Base-by-base conservation (phyloP, 2,329 filamentous ascomycete genomes). In the Malbranchea cinnamomea region DNA sequence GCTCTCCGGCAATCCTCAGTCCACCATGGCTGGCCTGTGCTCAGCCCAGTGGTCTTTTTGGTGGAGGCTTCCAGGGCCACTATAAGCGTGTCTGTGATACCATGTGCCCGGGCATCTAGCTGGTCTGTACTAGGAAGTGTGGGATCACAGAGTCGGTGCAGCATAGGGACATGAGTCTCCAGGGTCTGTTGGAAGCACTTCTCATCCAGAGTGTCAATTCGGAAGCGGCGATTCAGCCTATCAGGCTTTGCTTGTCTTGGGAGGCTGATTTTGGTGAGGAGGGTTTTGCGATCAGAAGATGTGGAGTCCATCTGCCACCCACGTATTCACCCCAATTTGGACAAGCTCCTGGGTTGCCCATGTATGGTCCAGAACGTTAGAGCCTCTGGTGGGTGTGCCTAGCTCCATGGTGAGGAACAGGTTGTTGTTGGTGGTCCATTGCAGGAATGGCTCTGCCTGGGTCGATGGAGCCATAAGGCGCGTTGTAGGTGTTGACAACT, bases 1-100 rank as follows among this genome's bases (percentile, higher is more conserved):
- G 23, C 23, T 26, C 23, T 26, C 13, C 23, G 23, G 23, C 23
- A 26, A 12, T 26, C 23, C 12, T 26, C 23, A 13, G 8, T 26
- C 23, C 23, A 26, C 23, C 23, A 26, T 8, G 23, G 23, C 23
- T 26, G 23, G 8, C 12, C 23, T 26, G 12, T 26, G 12, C 23
- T 12, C 12, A 8, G 8, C 12, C 23, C 23, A 13, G 23, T 26
- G 12, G 23, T 13, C 23, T 26, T 26, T 12, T 26, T 26, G 7
- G 23, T 26, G 23, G 23, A 26, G 23, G 23, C 7, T 12, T 26
- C 23, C 12, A 26, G 23, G 13, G 23, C 12, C 8, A 12, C 23
- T 13, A 26, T 13, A 7, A 26, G 23, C 12, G 12, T 13, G 8
- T 13, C 23, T 13, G 23, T 8, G 12, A 26, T 26, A 12, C 23